Conservation (phyloP, 2,329 filamentous ascomycete genomes). For the Pleomassaria siparia region DNA sequence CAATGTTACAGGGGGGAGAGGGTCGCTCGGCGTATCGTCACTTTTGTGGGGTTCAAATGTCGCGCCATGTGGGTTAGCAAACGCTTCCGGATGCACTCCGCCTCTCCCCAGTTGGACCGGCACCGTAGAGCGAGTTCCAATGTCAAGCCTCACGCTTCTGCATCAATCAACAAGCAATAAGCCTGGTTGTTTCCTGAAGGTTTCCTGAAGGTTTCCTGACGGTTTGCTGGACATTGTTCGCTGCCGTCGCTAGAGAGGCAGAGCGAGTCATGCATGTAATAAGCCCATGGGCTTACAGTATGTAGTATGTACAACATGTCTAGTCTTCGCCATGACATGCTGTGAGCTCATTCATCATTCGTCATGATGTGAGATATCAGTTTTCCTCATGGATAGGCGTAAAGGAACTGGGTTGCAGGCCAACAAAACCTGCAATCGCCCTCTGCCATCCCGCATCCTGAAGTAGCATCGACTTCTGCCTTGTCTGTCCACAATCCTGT, state of each 20-base stretch:
- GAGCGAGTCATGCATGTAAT: constrained; percentile 17
- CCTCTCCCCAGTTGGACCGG: constrained; percentile 28
- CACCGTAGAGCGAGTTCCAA: neutral
- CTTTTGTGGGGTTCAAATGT: constrained; percentile 36
- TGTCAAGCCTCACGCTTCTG: neutral
- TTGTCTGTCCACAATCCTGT: neutral
- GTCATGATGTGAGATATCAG: constrained; percentile 3
- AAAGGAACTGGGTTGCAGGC: neutral
- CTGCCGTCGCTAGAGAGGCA: constrained; percentile 8
- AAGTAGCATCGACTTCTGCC: neutral
- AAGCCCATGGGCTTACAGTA: too few species aligned
- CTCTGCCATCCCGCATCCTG: neutral
- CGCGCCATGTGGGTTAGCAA: constrained; percentile 20
- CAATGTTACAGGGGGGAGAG: too few species aligned
- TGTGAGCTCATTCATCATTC: constrained; percentile 13
- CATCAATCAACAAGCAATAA: constrained; percentile 20
- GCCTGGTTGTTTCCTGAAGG: constrained; percentile 4
- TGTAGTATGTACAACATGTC: too few species aligned
- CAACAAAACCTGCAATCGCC: neutral
- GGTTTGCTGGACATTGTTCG: constrained; percentile 19
- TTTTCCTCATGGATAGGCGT: neutral
- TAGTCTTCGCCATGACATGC: constrained; percentile 7
- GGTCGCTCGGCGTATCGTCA: constrained; percentile 35
- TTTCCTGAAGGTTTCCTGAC: too few species aligned
- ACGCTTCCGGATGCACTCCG: constrained; percentile 33